Percentiles rank a stretch among this genome's conserved stretches.
phyloP scores from a whole-genome alignment of 2,329 filamentous ascomycete genomes.

The Raffaelea arxii region DNA sequence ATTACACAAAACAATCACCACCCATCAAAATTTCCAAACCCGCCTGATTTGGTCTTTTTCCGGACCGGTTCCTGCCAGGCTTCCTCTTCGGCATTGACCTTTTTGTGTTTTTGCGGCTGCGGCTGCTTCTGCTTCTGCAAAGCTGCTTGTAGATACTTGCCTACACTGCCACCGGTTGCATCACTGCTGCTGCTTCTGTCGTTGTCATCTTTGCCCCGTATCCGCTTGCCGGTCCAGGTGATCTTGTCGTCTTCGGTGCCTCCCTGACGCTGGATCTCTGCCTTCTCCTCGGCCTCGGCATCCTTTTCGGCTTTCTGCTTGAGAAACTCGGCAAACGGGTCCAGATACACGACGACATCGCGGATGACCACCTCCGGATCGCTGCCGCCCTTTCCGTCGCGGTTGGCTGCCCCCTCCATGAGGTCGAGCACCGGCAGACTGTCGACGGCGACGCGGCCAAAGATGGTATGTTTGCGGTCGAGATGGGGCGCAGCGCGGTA shows the following conservation, averaged over 20 bases:
- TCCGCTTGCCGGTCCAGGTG: slow-evolving; percentile 93
- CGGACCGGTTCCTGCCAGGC: slow-evolving; percentile 60
- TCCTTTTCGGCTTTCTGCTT: slow-evolving; percentile 61
- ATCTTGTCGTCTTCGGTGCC: slow-evolving; percentile 79
- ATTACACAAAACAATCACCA: no score
- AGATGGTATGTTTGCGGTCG: slow-evolving; percentile 95
- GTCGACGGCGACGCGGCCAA: slow-evolving; percentile 75
- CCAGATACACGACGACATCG: slow-evolving; percentile 77
- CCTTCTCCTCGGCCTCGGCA: slow-evolving; percentile 43
- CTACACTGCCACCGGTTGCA: slow-evolving; percentile 33
- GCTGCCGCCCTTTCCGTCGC: slow-evolving; percentile 67
- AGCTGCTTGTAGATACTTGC: slow-evolving; percentile 72
- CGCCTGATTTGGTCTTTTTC: slow-evolving; percentile 71
- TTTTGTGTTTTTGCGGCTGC: slow-evolving; percentile 10
- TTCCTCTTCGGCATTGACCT: slow-evolving; percentile 32
- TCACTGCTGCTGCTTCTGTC: slow-evolving; percentile 37
- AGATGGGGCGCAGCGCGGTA: slow-evolving; percentile 80
- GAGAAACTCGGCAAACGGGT: slow-evolving; percentile 91
- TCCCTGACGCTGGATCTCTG: slow-evolving; percentile 52
- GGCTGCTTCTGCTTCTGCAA: slow-evolving; percentile 11
- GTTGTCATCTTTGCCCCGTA: slow-evolving; percentile 58
- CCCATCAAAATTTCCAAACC: slow-evolving; percentile 90
- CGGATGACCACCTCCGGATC: slow-evolving; percentile 75
- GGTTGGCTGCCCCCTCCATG: slow-evolving; percentile 69
- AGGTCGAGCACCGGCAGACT: slow-evolving; percentile 54